Evolutionary conservation across 2,329 filamentous ascomycete species (phyloP).

Genomic region (Aspergillus thermomutatus): DNA sequence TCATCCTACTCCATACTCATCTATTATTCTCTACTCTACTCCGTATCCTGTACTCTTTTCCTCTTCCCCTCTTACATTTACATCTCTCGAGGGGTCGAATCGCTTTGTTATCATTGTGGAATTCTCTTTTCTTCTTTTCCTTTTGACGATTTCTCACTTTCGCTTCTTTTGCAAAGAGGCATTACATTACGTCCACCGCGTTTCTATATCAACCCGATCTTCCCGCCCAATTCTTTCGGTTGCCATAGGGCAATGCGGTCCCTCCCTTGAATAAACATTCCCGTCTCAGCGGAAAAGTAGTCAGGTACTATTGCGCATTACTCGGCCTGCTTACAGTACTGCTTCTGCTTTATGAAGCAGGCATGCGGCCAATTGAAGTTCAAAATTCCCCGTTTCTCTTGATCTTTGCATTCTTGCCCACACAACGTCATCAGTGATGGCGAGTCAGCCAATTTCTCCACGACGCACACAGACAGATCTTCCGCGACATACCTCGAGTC

Average conservation of each 20-base stretch:
- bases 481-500: constrained; percentile 43
- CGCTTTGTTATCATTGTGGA: neutral
- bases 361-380: constrained; percentile 38
- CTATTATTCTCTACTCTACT: neutral
- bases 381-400: constrained; percentile 22
- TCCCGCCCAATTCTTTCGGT: constrained; percentile 13
- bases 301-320: constrained; percentile 3
- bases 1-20: constrained; percentile 10
- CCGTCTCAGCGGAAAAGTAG: constrained; percentile 7
- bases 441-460: constrained; percentile 34
- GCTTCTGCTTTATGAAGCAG: constrained; percentile 31
- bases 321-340: constrained; percentile 13
- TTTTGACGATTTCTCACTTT: neutral
- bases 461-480: constrained; percentile 40
- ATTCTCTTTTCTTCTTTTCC: neutral
- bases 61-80: constrained; percentile 2
- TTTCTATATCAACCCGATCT: constrained; percentile 25
- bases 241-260: constrained; percentile 18
- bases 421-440: constrained; percentile 36
- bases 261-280: constrained; percentile 25
- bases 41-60: constrained; percentile 9
- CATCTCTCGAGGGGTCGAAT: neutral
- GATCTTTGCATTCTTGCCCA: constrained; percentile 27
- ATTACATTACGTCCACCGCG: constrained; percentile 2
- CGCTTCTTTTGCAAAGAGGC: neutral